Conservation (phyloP, 1,284 basidiomycete species). For the Boletellus deceptivus region DNA sequence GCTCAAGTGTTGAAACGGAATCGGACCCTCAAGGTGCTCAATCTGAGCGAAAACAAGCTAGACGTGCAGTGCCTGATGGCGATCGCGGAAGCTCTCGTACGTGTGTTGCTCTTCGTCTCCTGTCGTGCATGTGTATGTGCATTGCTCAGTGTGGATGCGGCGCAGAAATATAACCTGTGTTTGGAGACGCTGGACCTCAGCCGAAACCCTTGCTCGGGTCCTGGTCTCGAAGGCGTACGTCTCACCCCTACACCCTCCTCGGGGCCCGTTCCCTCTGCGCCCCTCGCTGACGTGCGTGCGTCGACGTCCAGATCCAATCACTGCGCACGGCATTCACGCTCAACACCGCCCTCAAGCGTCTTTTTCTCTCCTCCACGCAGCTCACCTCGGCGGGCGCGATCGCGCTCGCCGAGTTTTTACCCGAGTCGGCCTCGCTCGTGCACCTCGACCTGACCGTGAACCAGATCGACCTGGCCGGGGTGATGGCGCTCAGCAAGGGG, state of each 20-base stretch:
- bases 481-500: conserved; percentile 88
- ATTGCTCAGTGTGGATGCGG: neutral
- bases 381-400: conserved; percentile 88
- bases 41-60: conserved; percentile 91
- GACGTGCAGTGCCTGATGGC: conserved; percentile 79
- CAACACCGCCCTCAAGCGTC: conserved; percentile 87
- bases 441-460: conserved; percentile 89
- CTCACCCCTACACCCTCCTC: neutral
- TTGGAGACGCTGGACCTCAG: conserved; percentile 93
- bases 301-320: conserved; percentile 68
- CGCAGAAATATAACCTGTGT: conserved; percentile 90
- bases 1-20: conserved; percentile 96
- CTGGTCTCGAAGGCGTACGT: conserved; percentile 80
- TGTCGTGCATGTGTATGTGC: neutral
- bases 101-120: conserved; percentile 22
- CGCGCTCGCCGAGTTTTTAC: conserved; percentile 93
- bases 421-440: conserved; percentile 82
- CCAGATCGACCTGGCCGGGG: conserved; percentile 82
- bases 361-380: conserved; percentile 86
- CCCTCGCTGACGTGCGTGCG: too few species aligned
- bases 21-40: conserved; percentile 90
- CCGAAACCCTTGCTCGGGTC: conserved; percentile 91
- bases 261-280: neutral
- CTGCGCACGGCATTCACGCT: conserved; percentile 90
- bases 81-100: conserved; percentile 86